Base-by-base conservation (phyloP, 1,139 yeast species). In the Geotrichum reessii region DNA sequence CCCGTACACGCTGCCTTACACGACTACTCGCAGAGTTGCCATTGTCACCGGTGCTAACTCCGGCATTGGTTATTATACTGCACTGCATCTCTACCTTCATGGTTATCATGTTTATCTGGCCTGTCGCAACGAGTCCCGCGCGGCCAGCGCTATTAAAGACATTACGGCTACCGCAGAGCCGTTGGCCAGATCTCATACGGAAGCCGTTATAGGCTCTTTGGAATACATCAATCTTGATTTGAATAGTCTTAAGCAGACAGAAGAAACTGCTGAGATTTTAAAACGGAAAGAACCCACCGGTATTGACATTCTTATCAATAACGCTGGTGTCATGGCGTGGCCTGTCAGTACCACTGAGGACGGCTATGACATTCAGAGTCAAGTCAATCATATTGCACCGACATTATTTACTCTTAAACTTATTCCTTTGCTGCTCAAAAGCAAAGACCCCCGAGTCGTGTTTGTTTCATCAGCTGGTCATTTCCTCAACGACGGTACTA, bases 301-400 rank as follows among this genome's bases (percentile, higher is more conserved):
- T 40, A 71, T 90, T 21, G 84, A 88, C 69, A 70, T 89, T 27
- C 76, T 90, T 50, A 78, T 90, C 44, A 83, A 88, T 66, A 90
- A 89, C 69, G 95, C 96, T 0, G 95, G 95, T 1, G 84, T 87
- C 2, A 85, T 87, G 84, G 95, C 87, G 1, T 75, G 85, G 14
- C 95, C 95, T 0, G 82, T 76, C 67, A 76, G 81, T 17, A 65
- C 75, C 31, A 87, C 96, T 0, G 73, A 73, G 27, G 96, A 90
- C 67, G 85, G 84, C 5, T 87, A 86, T 67, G 97, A 91, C 69
- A 78, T 87, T 33, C 96, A 88, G 68, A 73, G 87, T 61, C 96
- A 88, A 68, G 85, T 92, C 3, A 88, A 88, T 70, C 89, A 85
- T 67, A 74, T 90, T 7, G 81, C 95, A 0, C 96, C 91, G 51